A percentile compares a stretch with the other conserved stretches of the same genome.
These are phyloP conservation scores for Friedmanniomyces endolithicus DNA, from an alignment of 495 filamentous ascomycete genomes.

Conservation along the genomic window DNA sequence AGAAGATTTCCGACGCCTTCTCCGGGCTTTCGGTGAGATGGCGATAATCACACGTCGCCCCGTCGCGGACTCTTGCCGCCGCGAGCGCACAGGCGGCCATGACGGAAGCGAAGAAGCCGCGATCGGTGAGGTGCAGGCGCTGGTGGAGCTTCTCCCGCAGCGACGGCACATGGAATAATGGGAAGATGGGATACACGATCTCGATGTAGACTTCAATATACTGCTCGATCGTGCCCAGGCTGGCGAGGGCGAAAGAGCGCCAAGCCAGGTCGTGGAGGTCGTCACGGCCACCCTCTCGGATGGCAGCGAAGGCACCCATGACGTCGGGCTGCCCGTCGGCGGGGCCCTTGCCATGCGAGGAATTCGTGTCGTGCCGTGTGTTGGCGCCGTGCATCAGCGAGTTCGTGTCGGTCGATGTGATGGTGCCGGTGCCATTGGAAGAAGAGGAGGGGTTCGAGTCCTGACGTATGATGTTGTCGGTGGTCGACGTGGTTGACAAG, in stretches of 20 bases:
- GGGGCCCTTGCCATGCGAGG: background rate
- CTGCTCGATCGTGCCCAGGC: constrained; percentile 2
- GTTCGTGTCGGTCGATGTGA: background rate
- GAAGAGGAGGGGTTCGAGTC: background rate
- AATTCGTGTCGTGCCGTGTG: background rate
- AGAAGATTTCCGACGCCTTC: constrained; percentile 36
- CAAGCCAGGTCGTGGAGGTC: constrained; percentile 5
- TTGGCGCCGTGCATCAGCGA: background rate
- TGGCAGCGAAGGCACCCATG: background rate
- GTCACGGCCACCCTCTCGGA: background rate
- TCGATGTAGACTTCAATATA: constrained; percentile 35
- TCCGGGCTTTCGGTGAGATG: constrained; percentile 24
- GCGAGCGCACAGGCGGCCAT: constrained; percentile 41
- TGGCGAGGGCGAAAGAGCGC: constrained; percentile 11
- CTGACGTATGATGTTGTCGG: background rate
- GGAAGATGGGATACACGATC: constrained; percentile 36
- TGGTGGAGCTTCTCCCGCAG: constrained; percentile 30
- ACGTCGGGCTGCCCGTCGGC: background rate
- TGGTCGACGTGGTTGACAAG: background rate
- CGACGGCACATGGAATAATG: constrained; percentile 37
- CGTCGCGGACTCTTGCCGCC: constrained; percentile 37
- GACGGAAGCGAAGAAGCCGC: constrained; percentile 35
- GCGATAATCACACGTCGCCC: constrained; percentile 31
- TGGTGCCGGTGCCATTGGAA: background rate
- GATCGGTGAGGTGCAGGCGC: constrained; percentile 33